Evolutionary conservation across 441 rosid species (phyloP), one percentile per base, ranked within the genome.

Genomic region (Geranium incanum): DNA sequence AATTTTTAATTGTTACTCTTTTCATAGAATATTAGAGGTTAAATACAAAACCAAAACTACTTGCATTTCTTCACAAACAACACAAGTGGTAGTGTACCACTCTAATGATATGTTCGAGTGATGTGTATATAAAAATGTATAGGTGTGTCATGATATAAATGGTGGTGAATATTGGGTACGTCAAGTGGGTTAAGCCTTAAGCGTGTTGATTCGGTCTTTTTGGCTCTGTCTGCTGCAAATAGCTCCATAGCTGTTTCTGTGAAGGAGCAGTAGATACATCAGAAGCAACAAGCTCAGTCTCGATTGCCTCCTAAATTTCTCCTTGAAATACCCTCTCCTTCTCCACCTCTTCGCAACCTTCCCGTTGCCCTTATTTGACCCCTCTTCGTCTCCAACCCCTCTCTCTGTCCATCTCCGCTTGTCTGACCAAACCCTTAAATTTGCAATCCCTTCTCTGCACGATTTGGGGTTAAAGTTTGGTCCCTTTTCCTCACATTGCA

Each of bases 301-400:
- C 50, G 50, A 43, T 43, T 11, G 50, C 2, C 50, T 43, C 50
- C 9, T 7, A 43, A 43, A 9, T 8, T 8, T 45, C 52, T 45
- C 52, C 13, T 45, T 4, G 52, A 45, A 45, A 43, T 12, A 7
- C 50, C 50, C 12, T 18, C 13, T 5, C 13, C 60, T 52, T 52
- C 60, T 52, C 19, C 5, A 52, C 18, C 60, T 52, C 60, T 52
- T 52, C 19, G 6, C 6, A 55, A 55, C 5, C 62, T 55, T 16
- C 19, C 62, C 19, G 62, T 55, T 55, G 62, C 62, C 62, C 62
- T n/a, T 55, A n/a, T n/a, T 55, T 55, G 62, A 55, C 62, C 62
- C 62, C 62, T 55, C 7, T 55, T 55, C 19, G 6, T 55, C 62
- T 55, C 50, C 11, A 11, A 43, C 50, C 50, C 11, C 50, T 7